Evolutionary conservation across 2,329 filamentous ascomycete species (phyloP), one percentile per base, ranked within the genome.

Genomic region (Diaporthe capsici): DNA sequence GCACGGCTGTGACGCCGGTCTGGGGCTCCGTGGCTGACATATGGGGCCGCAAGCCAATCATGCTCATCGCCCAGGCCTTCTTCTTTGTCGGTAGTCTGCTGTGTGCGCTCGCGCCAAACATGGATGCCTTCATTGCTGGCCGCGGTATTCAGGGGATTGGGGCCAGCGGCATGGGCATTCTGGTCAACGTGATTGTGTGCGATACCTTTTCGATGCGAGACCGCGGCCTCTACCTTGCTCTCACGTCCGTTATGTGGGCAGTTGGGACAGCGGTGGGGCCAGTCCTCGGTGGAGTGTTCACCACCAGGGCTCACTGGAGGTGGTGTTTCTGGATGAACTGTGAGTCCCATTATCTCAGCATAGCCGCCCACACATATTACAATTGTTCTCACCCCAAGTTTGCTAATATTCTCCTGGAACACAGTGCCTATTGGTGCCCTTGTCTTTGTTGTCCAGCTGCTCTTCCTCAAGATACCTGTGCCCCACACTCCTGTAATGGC

Each of bases 251-350:
- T 73, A 86, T 89, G 0, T 94, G 92, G 92, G 92, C 92, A 3
- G 81, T 94, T 49, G 91, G 92, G 2, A 90, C 89, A 28, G 90
- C 91, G 22, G 85, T 94, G 37, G 93, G 93, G 0, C 93, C 92
- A 1, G 86, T 94, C 17, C 84, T 94, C 7, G 93, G 93, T n/a
- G 93, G 93, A 49, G 87, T 90, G 31, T 93, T 95, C 80, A 92
- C 92, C 0, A 86, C 89, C 77, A 87, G 89, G 72, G 89, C 90
- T 34, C 77, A 78, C 20, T 94, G 93, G 93, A 85, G 92, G 65
- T 94, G 92, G 92, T 94, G 90, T 80, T 92, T 92, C 82, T 92
- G 91, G 81, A 89, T 94, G 81, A 94, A 95, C 82, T 73, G 78
- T 79, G 51, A 47, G 79, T 77, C 2, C 5, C 34, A 20, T 25